Evolutionary conservation across 148 eudicot species (phyloP), one percentile per base, ranked within the genome.

Genomic region (Chenopodium berlandieri): DNA sequence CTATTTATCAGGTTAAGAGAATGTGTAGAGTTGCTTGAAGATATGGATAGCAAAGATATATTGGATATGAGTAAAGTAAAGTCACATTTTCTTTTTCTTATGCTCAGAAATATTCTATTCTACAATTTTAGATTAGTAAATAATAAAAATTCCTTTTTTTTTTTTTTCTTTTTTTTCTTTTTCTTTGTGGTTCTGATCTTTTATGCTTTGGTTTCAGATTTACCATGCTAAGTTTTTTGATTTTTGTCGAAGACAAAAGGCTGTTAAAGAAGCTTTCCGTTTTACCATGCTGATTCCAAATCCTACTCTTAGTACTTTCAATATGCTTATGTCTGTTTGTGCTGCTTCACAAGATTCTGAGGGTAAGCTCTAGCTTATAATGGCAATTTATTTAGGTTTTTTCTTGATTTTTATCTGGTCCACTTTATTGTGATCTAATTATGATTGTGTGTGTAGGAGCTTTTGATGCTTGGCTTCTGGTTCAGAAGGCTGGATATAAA

Each of bases 311-410:
- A 96, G 99, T 84, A 96, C 99, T 76, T 96, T 96, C 88, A 96
- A 96, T 82, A 94, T 96, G 99, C 93, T 96, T 78, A 89, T 94
- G 95, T 92, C 99, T 58, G 99, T 96, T 32, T 96, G 99, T 80
- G 89, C 99, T 56, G 85, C 90, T 79, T 89, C 97, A 84, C 97
- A 87, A 85, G 92, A 94, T 90, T 87, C 89, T 50, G 93, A 91
- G 64, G 94, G 99, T 96, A 91, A 80, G n/a, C 7, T 75, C 8
- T 11, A 79, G 68, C 71, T 58, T 50, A 1, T 13, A 63, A 58
- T 63, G 62, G 32, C 60, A 62, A 34, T 5, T 32, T 31, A 12
- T 76, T 68, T 17, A 32, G 68, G 20, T 68, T 76, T 78, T 23
- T 73, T 14, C 22, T 8, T 22, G 31, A 9, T 34, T 25, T 20